These are phyloP conservation scores for Hygrophoropsis aurantiaca DNA, from an alignment of 768 basidiomycete genomes.

Conservation along the genomic window DNA sequence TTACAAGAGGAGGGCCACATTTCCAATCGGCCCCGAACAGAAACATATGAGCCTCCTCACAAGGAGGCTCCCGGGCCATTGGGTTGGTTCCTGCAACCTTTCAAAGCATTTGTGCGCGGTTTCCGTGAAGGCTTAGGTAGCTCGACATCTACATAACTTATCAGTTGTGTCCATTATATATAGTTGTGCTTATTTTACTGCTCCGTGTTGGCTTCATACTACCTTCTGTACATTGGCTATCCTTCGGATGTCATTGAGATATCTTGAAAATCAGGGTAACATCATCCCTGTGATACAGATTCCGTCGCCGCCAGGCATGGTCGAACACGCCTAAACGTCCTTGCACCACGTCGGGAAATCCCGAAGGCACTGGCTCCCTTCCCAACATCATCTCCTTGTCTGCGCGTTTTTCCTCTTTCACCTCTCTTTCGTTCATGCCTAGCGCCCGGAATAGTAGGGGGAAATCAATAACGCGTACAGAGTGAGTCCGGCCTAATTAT, in stretches of 20 bases:
- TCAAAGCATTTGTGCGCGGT: constrained; percentile 64
- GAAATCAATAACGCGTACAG: constrained; percentile 12
- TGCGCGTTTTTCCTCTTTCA: constrained; percentile 16
- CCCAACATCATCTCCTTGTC: constrained; percentile 11
- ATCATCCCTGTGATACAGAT: not conserved
- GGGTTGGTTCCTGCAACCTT: constrained; percentile 62
- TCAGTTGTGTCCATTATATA: not conserved
- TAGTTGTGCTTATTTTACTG: constrained; percentile 1
- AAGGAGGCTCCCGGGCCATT: constrained; percentile 47
- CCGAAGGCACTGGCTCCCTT: constrained; percentile 19
- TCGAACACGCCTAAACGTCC: constrained; percentile 8
- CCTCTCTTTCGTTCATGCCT: constrained; percentile 7
- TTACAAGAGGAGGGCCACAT: constrained; percentile 43
- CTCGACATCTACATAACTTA: constrained; percentile 17
- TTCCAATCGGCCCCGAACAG: constrained; percentile 52
- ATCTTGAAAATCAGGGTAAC: not conserved
- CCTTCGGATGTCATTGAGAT: constrained; percentile 3
- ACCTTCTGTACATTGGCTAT: constrained; percentile 9
- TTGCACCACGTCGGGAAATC: constrained; percentile 21
- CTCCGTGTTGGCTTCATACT: constrained; percentile 2
- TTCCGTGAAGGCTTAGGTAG: constrained; percentile 58
- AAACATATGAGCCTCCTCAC: constrained; percentile 42
- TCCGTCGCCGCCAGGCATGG: no score
- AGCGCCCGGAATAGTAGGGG: constrained; percentile 12
- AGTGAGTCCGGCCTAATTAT: not conserved